Base-by-base conservation (phyloP, 306 rosid genomes). In the Canavalia gladiata region DNA sequence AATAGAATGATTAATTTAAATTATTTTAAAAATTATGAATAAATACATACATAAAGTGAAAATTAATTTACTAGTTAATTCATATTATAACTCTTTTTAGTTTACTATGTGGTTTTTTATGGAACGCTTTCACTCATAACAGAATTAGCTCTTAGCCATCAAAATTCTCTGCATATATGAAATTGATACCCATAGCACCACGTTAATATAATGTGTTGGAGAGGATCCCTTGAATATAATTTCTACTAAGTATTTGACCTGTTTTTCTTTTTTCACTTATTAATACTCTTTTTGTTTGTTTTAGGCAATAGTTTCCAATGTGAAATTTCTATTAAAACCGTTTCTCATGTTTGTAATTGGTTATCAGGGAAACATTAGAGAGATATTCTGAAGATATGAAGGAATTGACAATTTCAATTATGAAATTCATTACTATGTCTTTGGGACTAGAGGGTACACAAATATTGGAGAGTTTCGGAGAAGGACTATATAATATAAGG, bases 301-400 rank as follows among this genome's bases (percentile, higher is more conserved):
- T 64, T 2, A 56, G 9, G 68, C 62, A n/a, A 63, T 13, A 33
- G 47, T 29, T 72, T 78, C 72, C 57, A 35, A 25, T 33, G 9
- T 2, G 31, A 66, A 42, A 43, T 45, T 56, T 55, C 51, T n/a
- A 45, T 66, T 6, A 64, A 31, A 82, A 6, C 29, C 25, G 13
- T 59, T 68, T 51, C 39, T 73, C n/a, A 52, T 74, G 76, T 47
- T 47, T 62, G 10, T 58, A 42, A 49, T 45, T 76, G 63, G 30
- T 70, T 30, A 72, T 72, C 68, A 88, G 87, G 81, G 87, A 86
- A 86, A 63, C 87, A 69, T 25, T 85, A 60, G 78, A 74, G 63
- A 81, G 64, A 77, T 88, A 88, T 77, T 73, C 84, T 41, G 91
- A 88, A 85, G 86, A 63, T 0, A 81, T 77, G 77, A 85, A 80